Conservation (phyloP, 192 early-diverging fungal species). For the Physocladia obscura region DNA sequence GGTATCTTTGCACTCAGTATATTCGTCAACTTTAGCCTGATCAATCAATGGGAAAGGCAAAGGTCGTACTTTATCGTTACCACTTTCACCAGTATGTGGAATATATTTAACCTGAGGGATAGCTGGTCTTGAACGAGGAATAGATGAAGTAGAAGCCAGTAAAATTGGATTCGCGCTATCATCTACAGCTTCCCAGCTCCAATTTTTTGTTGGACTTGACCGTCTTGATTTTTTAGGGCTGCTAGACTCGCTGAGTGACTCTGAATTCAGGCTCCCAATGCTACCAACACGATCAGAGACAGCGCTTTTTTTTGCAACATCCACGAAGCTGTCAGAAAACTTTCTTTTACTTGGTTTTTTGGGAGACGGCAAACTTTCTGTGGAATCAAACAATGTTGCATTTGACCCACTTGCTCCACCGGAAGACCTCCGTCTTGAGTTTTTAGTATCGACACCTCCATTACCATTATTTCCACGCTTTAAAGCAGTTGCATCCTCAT, state of each 20-base stretch:
- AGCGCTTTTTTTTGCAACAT: not conserved
- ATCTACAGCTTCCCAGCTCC: not conserved
- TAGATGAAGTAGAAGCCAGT: not conserved
- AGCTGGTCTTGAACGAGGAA: not conserved
- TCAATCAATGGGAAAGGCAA: slow-evolving; percentile 15
- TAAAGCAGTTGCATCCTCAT: not conserved
- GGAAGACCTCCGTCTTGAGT: not conserved
- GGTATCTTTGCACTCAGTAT: slow-evolving; percentile 22
- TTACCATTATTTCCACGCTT: not conserved
- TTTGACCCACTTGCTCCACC: not conserved
- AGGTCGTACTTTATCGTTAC: slow-evolving; percentile 9
- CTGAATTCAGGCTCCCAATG: too few relatives aligned
- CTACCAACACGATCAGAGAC: not conserved
- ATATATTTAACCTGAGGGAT: not conserved
- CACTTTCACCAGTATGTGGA: not conserved
- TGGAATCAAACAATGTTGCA: not conserved
- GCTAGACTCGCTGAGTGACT: not conserved
- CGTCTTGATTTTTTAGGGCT: not conserved
- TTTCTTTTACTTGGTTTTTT: not conserved
- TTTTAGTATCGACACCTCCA: not conserved
- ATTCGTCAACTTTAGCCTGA: slow-evolving; percentile 14
- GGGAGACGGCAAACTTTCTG: not conserved
- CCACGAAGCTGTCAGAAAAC: not conserved
- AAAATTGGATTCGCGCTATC: not conserved
- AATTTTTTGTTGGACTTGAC: not conserved